Base-by-base conservation (phyloP, 495 filamentous ascomycete species). In the Parachaetomium inaequale region DNA sequence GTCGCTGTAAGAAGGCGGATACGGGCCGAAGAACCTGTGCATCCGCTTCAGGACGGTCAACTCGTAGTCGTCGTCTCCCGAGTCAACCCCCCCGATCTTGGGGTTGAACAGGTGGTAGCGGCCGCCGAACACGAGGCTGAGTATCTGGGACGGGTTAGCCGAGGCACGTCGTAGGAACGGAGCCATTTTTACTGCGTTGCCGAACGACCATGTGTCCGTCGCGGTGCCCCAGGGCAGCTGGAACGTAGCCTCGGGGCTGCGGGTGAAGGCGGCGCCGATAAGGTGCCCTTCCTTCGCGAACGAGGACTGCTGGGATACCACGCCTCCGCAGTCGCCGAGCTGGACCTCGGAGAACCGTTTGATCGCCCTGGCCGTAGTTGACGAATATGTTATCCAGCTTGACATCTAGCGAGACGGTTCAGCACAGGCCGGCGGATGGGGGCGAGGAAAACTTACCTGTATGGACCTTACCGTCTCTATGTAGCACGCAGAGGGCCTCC, bases 161-260 rank as follows among this genome's bases (percentile, higher is more conserved):
- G n/a, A n/a, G n/a, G n/a, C n/a, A n/a, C n/a, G n/a, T n/a, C n/a
- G n/a, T 36, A 36, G 2, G 2, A 36, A 51, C 10, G 11, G 47
- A 11, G 25, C 46, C 46, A 14, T 7, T 57, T 38, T 46, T 57
- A 57, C 40, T 28, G 70, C 72, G 50, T 66, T 68, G 31, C 77
- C 74, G 64, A 79, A 74, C 38, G 76, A 78, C 78, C 76, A 82
- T 58, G 80, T 78, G 58, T 80, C 78, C 7, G 76, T 77, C 29
- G 66, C 32, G 55, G 76, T 73, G 25, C 62, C 66, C 76, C 67
- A 79, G 25, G 40, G 54, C n/a, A 76, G 67, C 45, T 69, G 66
- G 5, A 77, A 58, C 8, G 65, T 67, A 14, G 71, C 74, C 65
- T 80, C 76, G 45, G 76, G 75, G 61, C 74, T 76, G 49, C 74